Evolutionary conservation across 139 green algal species (phyloP), one percentile per base, ranked within the genome.

Genomic region (Chlamydomonas incerta): DNA sequence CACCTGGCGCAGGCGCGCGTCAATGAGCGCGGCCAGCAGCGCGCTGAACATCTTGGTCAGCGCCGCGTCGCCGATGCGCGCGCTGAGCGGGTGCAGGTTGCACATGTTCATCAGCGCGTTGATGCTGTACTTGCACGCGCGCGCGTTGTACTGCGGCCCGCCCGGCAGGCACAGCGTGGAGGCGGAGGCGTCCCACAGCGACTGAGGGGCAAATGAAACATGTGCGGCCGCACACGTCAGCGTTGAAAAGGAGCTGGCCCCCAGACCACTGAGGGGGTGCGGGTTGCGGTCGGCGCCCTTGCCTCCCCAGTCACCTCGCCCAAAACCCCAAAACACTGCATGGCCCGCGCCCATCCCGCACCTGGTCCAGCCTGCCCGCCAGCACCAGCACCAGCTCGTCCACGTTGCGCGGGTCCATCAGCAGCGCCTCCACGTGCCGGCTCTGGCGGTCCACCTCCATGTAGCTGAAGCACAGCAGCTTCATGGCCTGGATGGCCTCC

Each of bases 101-200:
- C 91, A 91, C 46, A 92, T 79, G 87, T 98, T 95, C 93, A 99
- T 97, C 31, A 99, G 91, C 33, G 95, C 93, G 91, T 99, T 99
- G 13, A 99, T 91, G 9, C 92, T 92, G 88, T 99, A 99, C 91
- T 98, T 99, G 90, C 94, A 97, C 6, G 87, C 89, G 13, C 91
- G 87, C 3, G 34, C 65, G 76, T 91, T 86, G 47, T 70, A 76
- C 20, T 21, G 29, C 41, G 71, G 69, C 21, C 68, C 58, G 75
- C 41, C 21, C 18, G 70, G 66, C 65, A 66, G 29, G 60, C 74
- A 80, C 41, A 74, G 37, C 62, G 85, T 88, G 41, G 71, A 66
- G 26, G 79, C 70, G 2, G 86, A 72, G 26, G 88, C 92, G 26
- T 84, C 65, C 6, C 72, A n/a, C 41, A 95, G 91, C 46, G 90